These are phyloP conservation scores for Psidium friedrichsthalianum DNA, from an alignment of 345 rosid genomes.

Conservation along the genomic window DNA sequence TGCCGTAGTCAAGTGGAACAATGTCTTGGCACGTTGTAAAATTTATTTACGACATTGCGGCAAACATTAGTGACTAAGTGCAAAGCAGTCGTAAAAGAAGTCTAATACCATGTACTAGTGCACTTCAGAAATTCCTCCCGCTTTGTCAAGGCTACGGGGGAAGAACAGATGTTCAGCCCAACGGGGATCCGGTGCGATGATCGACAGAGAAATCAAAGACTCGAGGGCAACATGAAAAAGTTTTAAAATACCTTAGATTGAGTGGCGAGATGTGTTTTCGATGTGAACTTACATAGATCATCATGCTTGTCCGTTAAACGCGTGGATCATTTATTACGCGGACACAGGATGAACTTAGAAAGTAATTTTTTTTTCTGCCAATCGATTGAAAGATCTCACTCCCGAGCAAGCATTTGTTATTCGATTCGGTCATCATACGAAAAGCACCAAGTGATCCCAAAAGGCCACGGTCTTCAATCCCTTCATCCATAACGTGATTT, in stretches of 20 bases:
- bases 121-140: background rate
- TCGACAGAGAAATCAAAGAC: no score
- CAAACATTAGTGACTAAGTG: no score
- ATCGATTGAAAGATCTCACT: no score
- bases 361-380: no score
- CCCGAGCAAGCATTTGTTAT: no score
- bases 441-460: background rate
- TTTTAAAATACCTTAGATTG: background rate
- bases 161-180: background rate
- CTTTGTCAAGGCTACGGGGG: background rate
- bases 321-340: no score
- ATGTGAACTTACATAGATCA: no score
- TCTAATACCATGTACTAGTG: accelerated
- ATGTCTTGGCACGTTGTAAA: background rate
- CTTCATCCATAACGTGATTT: background rate
- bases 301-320: no score
- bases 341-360: no score
- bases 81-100: background rate
- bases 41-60: background rate
- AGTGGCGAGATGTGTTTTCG: background rate
- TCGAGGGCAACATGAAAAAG: background rate
- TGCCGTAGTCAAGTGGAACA: background rate
- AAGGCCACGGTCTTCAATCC: background rate
- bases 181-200: background rate
- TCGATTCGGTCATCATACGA: background rate